These are phyloP conservation scores for Boletus eberwhitei DNA, from an alignment of 768 basidiomycete genomes.

Conservation along the genomic window DNA sequence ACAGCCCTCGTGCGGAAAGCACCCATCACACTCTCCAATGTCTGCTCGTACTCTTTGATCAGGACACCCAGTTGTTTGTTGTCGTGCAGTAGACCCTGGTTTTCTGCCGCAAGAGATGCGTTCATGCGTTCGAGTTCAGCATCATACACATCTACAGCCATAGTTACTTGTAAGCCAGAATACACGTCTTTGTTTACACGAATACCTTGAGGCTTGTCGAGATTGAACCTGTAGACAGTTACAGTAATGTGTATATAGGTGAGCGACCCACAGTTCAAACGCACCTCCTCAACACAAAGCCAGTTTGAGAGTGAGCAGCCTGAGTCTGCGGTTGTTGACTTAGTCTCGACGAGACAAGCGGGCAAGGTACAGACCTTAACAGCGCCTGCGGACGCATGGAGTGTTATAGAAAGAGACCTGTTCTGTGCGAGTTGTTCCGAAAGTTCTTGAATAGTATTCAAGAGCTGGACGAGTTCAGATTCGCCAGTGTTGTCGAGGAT, in stretches of 20 bases:
- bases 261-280: conserved; percentile 19
- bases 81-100: conserved; percentile 82
- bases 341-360: background rate
- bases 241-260: background rate
- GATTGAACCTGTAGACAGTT: conserved; percentile 59
- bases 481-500: conserved; percentile 53
- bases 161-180: background rate
- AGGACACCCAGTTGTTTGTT: conserved; percentile 91
- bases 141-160: conserved; percentile 75
- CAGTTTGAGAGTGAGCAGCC: conserved; percentile 85
- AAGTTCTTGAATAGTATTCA: conserved; percentile 71
- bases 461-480: conserved; percentile 59
- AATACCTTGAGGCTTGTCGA: conserved; percentile 81
- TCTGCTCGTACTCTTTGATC: conserved; percentile 96
- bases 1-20: conserved; percentile 88
- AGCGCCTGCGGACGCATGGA: conserved; percentile 70
- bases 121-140: conserved; percentile 90
- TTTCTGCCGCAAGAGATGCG: conserved; percentile 71
- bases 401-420: conserved; percentile 60
- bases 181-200: background rate
- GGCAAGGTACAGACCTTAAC: conserved; percentile 65
- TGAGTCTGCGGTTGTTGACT: conserved; percentile 53
- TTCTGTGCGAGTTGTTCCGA: conserved; percentile 83
- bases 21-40: conserved; percentile 93
- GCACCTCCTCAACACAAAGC: conserved; percentile 84